phyloP scores from a whole-genome alignment of 2,329 filamentous ascomycete genomes.

The Atkinsonella texensis region DNA sequence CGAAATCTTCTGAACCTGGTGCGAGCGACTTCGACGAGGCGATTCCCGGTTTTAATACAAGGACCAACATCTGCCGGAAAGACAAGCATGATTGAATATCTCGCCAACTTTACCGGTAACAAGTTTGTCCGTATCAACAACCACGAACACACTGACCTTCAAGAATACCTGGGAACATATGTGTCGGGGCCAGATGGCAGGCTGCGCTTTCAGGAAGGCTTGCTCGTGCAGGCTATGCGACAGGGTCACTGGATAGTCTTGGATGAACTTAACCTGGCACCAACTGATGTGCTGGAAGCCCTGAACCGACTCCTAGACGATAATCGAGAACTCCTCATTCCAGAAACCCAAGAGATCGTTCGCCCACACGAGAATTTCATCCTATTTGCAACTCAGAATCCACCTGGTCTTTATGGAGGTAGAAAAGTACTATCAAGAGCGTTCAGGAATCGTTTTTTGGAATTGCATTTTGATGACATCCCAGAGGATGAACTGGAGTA shows the following conservation, averaged over 20 bases:
- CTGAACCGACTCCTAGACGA: slow-evolving; percentile 92
- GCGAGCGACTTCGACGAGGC: slow-evolving; percentile 78
- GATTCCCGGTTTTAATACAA: slow-evolving; percentile 90
- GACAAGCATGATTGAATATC: slow-evolving; percentile 98
- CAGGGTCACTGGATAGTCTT: slow-evolving; percentile 97
- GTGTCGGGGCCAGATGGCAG: slow-evolving; percentile 76
- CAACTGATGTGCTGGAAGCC: slow-evolving; percentile 92
- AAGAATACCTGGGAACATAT: slow-evolving; percentile 95
- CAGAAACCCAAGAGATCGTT: slow-evolving; percentile 91
- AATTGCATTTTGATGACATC: slow-evolving; percentile 96
- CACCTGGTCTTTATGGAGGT: slow-evolving; percentile 87
- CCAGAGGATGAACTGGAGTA: slow-evolving; percentile 86
- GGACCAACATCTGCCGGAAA: slow-evolving; percentile 96
- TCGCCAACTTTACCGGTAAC: slow-evolving; percentile 93
- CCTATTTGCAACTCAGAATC: slow-evolving; percentile 96
- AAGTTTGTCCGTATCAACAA: slow-evolving; percentile 99
- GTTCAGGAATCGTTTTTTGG: slow-evolving; percentile 92
- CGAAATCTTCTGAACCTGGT: slow-evolving; percentile 91
- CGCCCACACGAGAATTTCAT: slow-evolving; percentile 91
- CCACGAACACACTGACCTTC: slow-evolving; percentile 94
- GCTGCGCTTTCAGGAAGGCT: slow-evolving; percentile 81
- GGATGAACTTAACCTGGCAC: slow-evolving; percentile 92
- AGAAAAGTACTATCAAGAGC: slow-evolving; percentile 86
- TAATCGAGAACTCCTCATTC: slow-evolving; percentile 88
- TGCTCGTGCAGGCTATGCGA: slow-evolving; percentile 83